These are phyloP conservation scores for Aureoboletus auriporus DNA, from an alignment of 768 basidiomycete genomes.

Conservation along the genomic window DNA sequence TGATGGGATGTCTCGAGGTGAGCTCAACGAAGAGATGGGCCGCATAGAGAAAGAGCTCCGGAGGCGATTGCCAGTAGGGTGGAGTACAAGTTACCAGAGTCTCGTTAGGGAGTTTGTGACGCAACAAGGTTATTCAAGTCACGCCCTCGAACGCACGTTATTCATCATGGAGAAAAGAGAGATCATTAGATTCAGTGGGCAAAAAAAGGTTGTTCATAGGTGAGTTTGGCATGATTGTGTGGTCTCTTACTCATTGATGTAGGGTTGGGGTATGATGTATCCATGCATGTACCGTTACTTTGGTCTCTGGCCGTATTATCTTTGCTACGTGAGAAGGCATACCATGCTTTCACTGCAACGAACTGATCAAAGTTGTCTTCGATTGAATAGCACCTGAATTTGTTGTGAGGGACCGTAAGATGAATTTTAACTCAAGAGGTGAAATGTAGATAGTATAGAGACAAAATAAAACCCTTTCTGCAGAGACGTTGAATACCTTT, in stretches of 20 bases:
- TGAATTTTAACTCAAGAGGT: no score
- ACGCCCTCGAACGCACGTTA: slow-evolving; percentile 87
- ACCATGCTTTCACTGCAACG: background rate
- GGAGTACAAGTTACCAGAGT: slow-evolving; percentile 95
- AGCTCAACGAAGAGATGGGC: slow-evolving; percentile 90
- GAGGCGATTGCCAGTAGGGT: slow-evolving; percentile 84
- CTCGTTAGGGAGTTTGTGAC: slow-evolving; percentile 91
- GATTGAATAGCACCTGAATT: no score
- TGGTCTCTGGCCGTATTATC: no score
- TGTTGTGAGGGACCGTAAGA: no score
- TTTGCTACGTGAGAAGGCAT: no score
- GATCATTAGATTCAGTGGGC: slow-evolving; percentile 69
- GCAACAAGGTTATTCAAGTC: slow-evolving; percentile 85
- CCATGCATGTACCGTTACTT: background rate
- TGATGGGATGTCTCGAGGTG: slow-evolving; percentile 88
- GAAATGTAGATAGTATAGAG: no score
- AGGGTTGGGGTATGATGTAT: slow-evolving; percentile 29
- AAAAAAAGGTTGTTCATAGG: slow-evolving; percentile 58
- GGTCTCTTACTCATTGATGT: slow-evolving; percentile 1
- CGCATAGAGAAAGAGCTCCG: slow-evolving; percentile 86
- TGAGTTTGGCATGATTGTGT: slow-evolving; percentile 12
- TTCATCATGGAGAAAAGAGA: slow-evolving; percentile 95
- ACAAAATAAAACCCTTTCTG: no score
- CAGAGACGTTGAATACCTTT: no score
- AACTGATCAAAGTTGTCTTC: no score